Evolutionary conservation across 2,329 filamentous ascomycete genomes (phyloP), one percentile per base, ranked within the genome.

Genomic region (Plectosphaerella sp.): DNA sequence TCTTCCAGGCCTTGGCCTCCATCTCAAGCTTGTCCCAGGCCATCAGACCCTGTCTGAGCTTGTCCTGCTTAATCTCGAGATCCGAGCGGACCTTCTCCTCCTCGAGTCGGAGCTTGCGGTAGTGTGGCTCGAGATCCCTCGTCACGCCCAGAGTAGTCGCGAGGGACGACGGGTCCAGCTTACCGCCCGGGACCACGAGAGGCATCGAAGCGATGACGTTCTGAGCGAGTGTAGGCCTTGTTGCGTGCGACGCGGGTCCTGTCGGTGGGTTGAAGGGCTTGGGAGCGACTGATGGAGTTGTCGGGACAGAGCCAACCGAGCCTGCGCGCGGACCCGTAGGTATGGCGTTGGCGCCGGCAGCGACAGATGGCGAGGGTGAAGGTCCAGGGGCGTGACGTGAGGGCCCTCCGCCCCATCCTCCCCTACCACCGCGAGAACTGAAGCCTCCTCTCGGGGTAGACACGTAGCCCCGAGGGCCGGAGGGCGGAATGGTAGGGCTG

Each of bases 201-300:
- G 80, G 75, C 62, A 84, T 68, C 3, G 73, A 74, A 16, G 75
- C 65, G 2, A 83, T 66, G 16, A 82, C 67, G 59, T 70, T 76
- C 57, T 83, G 79, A 2, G 76, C 78, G 10, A 83, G 66, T 20
- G 73, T 75, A 50, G 72, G 74, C 22, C 74, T 68, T 47, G 53
- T 63, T 52, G 63, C 60, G 55, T 67, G 69, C 1, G 71, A 66
- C 0, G 74, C 67, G 0, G 79, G 80, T 4, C 80, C 80, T 2
- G 80, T 82, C 4, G 79, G 80, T 3, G 79, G 79, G 57, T 83
- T 82, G 63, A 83, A 83, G 0, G 78, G 61, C 55, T 71, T 79
- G 55, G 61, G 67, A 52, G 62, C 59, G 25, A 63, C 51, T 22
- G 62, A 53, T 1, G 75, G 68, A 3, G 72, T 72, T 9, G 72